Conservation (phyloP, 2,329 filamentous ascomycete genomes). For the Penicillium aurantiogriseum region DNA sequence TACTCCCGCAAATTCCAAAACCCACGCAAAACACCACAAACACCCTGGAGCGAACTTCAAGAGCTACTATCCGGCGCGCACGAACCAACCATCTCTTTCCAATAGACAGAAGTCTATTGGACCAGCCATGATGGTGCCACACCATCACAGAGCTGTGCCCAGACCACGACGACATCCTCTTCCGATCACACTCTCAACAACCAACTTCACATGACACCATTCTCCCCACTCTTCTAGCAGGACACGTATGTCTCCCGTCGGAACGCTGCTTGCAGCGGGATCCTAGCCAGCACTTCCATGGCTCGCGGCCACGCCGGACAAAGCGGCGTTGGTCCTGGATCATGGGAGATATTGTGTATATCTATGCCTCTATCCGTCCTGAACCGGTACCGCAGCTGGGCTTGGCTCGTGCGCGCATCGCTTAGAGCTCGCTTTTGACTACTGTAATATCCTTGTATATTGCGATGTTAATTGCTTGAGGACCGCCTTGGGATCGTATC, state of each 20-base stretch:
- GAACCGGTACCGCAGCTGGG: neutral
- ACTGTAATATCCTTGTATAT: neutral
- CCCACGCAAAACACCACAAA: conserved; percentile 1
- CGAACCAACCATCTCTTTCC: neutral
- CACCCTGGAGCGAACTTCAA: neutral
- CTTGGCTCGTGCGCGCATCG: neutral
- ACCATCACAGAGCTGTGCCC: neutral
- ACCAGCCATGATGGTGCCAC: neutral
- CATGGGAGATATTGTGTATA: conserved; percentile 25
- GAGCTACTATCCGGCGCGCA: neutral
- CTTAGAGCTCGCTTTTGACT: neutral
- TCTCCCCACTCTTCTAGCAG: conserved; percentile 9
- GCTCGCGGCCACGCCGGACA: conserved; percentile 8
- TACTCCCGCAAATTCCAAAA: conserved; percentile 15
- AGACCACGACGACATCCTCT: neutral
- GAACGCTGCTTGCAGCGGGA: neutral
- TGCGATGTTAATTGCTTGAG: neutral
- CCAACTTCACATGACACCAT: neutral
- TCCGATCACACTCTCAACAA: neutral
- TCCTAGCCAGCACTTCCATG: conserved; percentile 25
- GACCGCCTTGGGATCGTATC: neutral
- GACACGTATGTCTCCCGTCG: conserved; percentile 3
- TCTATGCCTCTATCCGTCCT: conserved; percentile 3
- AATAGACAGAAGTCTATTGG: neutral
- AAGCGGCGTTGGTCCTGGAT: conserved; percentile 1